Evolutionary conservation across 2,329 filamentous ascomycete genomes (phyloP), one percentile per base, ranked within the genome.

Genomic region (Verticillium longisporum): DNA sequence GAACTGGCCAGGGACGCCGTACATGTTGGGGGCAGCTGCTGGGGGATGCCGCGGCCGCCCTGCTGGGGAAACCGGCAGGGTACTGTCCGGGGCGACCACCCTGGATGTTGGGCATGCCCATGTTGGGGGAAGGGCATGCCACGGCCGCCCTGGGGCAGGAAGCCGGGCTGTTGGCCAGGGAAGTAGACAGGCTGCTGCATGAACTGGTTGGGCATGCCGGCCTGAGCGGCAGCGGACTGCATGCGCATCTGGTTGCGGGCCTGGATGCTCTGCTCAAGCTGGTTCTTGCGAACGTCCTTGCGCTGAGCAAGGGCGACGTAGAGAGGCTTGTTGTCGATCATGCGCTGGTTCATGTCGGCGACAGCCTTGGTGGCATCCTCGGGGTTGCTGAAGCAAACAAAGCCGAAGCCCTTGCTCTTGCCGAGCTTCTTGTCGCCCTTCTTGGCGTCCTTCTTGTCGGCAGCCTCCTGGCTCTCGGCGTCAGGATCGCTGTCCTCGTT

Each of bases 341-440:
- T 99, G 78, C 95, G 92, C 84, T 98, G 94, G 84, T 99, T 99
- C 92, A 98, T 97, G 79, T 99, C 95, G 64, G 93, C 92, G 66
- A 99, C 94, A 67, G 95, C 95, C 87, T 98, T 98, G 80, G 94
- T 97, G 67, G 95, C 95, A 77, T 99, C 95, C 72, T 99, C 95
- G 63, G 95, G 93, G 84, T 96, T 98, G 86, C 91, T 95, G 84
- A 99, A 99, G 90, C 95, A 99, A 73, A 99, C 95, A 77, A 99
- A 99, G 71, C 95, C 95, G 76, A 99, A 99, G 76, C 95, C 95
- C 85, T 98, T 99, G 89, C 92, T 97, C 90, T 98, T 98, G 76
- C 95, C 95, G 18, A 50, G 84, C 80, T 84, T 87, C 76, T 83
- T 84, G 66, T 86, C 83, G 36, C 77, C 73, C 71, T 82, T 84